phyloP scores from a whole-genome alignment of 306 rosid genomes.

The Quillaja saponaria region DNA sequence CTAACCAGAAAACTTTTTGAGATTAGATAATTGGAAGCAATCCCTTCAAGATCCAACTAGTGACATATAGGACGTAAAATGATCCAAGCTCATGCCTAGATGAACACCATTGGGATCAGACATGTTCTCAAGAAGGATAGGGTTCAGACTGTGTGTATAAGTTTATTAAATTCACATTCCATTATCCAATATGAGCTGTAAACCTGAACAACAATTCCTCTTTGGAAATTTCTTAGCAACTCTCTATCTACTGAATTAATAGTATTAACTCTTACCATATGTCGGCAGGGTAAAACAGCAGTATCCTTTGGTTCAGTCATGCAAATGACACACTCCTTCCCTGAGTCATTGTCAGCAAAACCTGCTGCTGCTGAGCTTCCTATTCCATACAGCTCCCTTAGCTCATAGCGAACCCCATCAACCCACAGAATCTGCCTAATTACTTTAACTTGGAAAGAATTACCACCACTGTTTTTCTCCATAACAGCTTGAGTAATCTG shows the following conservation, averaged over 20 bases:
- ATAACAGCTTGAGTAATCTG: constrained; percentile 83
- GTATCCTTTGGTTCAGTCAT: constrained; percentile 91
- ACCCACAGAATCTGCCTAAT: constrained; percentile 76
- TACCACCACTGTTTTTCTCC: constrained; percentile 53
- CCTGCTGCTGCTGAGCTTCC: constrained; percentile 57
- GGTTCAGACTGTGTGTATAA: neutral
- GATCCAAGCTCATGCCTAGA: constrained; percentile 19
- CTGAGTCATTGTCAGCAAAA: constrained; percentile 63
- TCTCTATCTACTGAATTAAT: no score
- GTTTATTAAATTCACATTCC: neutral
- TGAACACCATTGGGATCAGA: constrained; percentile 7
- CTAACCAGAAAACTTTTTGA: neutral
- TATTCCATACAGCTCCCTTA: constrained; percentile 81
- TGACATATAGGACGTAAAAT: no score
- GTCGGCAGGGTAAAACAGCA: constrained; percentile 83
- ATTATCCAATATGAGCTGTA: neutral
- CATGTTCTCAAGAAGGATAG: neutral
- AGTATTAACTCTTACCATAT: constrained; percentile 64
- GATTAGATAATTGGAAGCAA: constrained; percentile 19
- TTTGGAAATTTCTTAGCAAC: no score
- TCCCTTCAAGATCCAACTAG: constrained; percentile 15
- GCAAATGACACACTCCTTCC: constrained; percentile 90
- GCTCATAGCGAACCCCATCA: constrained; percentile 74
- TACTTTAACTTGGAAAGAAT: constrained; percentile 68
- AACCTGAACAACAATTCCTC: constrained; percentile 15